These are phyloP conservation scores for Tilletia walkeri DNA, from an alignment of 1,284 basidiomycete genomes.

Conservation along the genomic window DNA sequence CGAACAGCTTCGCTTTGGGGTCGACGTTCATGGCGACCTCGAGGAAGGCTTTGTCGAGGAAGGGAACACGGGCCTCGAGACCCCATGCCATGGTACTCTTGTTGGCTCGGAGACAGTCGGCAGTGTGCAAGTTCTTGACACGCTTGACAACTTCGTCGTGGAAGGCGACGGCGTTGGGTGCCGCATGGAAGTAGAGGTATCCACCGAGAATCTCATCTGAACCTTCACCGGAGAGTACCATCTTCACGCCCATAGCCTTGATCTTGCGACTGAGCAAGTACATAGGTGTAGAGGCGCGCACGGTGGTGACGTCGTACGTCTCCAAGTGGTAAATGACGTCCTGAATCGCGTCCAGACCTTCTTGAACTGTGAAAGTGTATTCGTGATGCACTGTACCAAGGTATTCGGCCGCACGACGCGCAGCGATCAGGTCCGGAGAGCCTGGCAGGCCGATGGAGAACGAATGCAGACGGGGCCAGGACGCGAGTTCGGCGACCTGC, in stretches of 20 bases:
- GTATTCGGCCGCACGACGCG: constrained; percentile 87
- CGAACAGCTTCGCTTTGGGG: constrained; percentile 85
- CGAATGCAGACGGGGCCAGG: constrained; percentile 96
- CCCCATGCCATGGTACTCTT: constrained; percentile 99
- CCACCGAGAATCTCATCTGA: constrained; percentile 97
- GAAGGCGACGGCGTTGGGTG: constrained; percentile 82
- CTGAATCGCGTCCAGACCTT: constrained; percentile 93
- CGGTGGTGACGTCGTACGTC: constrained; percentile 98
- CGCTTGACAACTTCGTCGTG: constrained; percentile 93
- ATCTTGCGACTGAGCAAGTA: constrained; percentile 95
- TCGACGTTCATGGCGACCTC: constrained; percentile 90
- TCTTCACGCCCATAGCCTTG: constrained; percentile 99
- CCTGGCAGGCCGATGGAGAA: constrained; percentile 95
- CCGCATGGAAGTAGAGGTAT: constrained; percentile 99
- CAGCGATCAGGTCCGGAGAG: constrained; percentile 92
- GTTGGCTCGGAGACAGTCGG: constrained; percentile 97
- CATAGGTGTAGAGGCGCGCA: constrained; percentile 96
- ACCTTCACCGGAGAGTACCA: constrained; percentile 97
- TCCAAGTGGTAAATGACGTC: constrained; percentile 99
- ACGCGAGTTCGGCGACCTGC: constrained; percentile 59
- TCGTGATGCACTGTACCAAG: constrained; percentile 96
- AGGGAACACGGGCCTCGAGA: constrained; percentile 95
- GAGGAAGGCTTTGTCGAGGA: constrained; percentile 95
- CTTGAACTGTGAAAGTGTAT: constrained; percentile 97
- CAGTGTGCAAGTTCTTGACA: constrained; percentile 96